A percentile compares a stretch with the other conserved stretches of the same genome.
These are phyloP conservation scores for Cladophialophora exuberans DNA, from an alignment of 2,329 filamentous ascomycete genomes.

Conservation along the genomic window DNA sequence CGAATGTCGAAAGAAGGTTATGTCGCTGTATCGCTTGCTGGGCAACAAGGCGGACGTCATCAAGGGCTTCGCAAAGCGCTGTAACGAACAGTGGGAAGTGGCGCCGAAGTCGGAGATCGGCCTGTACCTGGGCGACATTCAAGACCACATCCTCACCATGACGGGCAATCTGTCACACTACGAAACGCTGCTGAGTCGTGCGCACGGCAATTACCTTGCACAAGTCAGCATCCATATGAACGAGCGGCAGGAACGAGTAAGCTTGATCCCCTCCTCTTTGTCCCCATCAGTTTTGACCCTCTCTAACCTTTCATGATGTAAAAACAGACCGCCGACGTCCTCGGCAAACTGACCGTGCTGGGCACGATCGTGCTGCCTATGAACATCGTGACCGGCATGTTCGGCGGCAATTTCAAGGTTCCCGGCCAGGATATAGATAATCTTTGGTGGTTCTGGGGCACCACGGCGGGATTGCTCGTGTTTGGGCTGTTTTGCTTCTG, in stretches of 20 bases:
- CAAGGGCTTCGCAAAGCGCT: conserved; percentile 97
- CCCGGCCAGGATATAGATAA: conserved; percentile 86
- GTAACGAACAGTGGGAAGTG: conserved; percentile 97
- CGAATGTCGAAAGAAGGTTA: conserved; percentile 94
- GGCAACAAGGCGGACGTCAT: conserved; percentile 99
- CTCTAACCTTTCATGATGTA: too few species aligned
- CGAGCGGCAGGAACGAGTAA: conserved; percentile 80
- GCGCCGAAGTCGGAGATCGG: conserved; percentile 94
- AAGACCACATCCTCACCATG: conserved; percentile 99
- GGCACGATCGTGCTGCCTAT: conserved; percentile 97
- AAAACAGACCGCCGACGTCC: conserved; percentile 80
- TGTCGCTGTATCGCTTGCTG: conserved; percentile 88
- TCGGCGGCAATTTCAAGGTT: conserved; percentile 84
- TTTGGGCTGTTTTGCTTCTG: conserved; percentile 82
- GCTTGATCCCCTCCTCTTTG: too few species aligned
- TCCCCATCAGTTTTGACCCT: too few species aligned
- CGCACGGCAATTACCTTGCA: conserved; percentile 96
- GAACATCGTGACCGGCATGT: conserved; percentile 89
- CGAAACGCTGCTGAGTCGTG: conserved; percentile 91
- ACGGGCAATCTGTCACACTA: conserved; percentile 94
- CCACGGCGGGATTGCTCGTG: conserved; percentile 72
- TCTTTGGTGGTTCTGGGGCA: conserved; percentile 72
- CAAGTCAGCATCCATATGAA: conserved; percentile 99
- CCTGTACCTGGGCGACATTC: conserved; percentile 96
- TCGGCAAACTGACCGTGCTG: conserved; percentile 91